These are phyloP conservation scores for Rubia peregrina DNA, from an alignment of 305 asterid species.

Conservation along the genomic window DNA sequence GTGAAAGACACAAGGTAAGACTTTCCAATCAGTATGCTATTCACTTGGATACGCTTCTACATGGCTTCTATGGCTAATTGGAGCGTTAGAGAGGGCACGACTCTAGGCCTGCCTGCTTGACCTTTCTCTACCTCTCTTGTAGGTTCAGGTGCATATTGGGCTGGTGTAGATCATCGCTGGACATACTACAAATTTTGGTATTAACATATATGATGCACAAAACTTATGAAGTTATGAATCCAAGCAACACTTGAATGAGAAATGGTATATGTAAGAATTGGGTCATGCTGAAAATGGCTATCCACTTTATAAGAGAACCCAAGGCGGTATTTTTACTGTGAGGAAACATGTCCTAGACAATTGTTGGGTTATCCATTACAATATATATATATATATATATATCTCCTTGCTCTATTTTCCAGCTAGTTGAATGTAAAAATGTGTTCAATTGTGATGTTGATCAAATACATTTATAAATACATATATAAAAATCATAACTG, in stretches of 20 bases:
- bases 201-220: background rate
- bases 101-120: too few relatives aligned
- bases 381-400: too few relatives aligned
- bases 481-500: background rate
- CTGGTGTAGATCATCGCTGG: too few relatives aligned
- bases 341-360: background rate
- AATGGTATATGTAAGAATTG: background rate
- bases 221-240: background rate
- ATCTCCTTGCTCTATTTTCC: background rate
- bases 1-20: too few relatives aligned
- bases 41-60: too few relatives aligned
- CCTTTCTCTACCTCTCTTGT: too few relatives aligned
- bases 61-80: too few relatives aligned
- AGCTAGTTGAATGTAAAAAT: background rate
- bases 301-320: background rate
- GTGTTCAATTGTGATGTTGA: background rate
- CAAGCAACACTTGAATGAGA: background rate
- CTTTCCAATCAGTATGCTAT: too few relatives aligned
- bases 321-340: background rate
- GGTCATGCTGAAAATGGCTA: background rate
- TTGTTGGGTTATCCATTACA: background rate
- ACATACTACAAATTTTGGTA: too few relatives aligned
- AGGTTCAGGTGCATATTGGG: too few relatives aligned
- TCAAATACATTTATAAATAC: too few relatives aligned
- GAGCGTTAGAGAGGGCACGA: too few relatives aligned